Evolutionary conservation across 495 filamentous ascomycete species (phyloP).

Genomic region (Lentithecium fluviatile): DNA sequence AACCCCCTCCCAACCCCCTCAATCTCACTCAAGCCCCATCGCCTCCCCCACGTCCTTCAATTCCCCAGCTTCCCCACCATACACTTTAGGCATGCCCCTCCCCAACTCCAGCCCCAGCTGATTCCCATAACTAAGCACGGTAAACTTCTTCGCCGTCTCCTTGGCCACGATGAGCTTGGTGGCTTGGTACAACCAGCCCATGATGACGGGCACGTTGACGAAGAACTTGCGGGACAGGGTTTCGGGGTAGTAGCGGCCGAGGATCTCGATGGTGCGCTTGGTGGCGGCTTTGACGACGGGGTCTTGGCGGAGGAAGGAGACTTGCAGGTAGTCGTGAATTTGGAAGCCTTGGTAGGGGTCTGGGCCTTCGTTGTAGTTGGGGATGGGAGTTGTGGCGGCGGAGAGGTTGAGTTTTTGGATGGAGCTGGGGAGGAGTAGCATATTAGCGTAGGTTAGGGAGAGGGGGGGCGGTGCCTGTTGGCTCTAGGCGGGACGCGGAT

Average conservation of each 20-base stretch:
- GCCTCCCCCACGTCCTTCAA: constrained; percentile 37
- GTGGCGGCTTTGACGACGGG: constrained; percentile 66
- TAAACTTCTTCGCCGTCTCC: constrained; percentile 83
- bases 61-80: constrained; percentile 63
- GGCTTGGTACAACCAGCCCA: constrained; percentile 79
- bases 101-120: constrained; percentile 62
- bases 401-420: constrained; percentile 66
- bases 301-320: constrained; percentile 76
- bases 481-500: too few species aligned
- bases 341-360: constrained; percentile 88
- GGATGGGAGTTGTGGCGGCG: constrained; percentile 67
- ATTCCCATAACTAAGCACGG: constrained; percentile 73
- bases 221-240: constrained; percentile 88
- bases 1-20: background rate
- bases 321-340: constrained; percentile 83
- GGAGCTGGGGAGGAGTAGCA: too few species aligned
- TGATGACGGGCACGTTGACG: constrained; percentile 82
- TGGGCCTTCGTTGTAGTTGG: constrained; percentile 57
- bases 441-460: too few species aligned
- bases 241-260: constrained; percentile 80
- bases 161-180: constrained; percentile 77
- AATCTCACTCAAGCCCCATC: constrained; percentile 30
- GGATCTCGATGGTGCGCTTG: constrained; percentile 73
- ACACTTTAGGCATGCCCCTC: constrained; percentile 60
- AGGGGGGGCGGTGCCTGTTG: too few species aligned